A percentile compares a stretch with the other conserved stretches of the same genome.
Conservation (phyloP, 148 eudicot species). For the Vaccinium myrtillus region DNA sequence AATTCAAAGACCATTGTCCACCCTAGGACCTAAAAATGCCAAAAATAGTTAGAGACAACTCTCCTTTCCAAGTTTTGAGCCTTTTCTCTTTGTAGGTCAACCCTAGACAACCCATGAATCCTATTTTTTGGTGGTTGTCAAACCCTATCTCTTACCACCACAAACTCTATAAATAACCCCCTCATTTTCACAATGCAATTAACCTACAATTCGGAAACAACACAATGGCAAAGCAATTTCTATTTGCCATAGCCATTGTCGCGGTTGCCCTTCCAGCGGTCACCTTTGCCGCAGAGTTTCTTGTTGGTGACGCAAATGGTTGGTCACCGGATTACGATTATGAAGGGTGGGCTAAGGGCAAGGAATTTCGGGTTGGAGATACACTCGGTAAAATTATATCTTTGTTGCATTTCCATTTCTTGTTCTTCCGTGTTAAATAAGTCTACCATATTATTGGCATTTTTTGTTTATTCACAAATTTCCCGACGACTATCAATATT, state of each 20-base stretch:
- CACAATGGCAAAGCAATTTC: neutral
- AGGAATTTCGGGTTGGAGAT: neutral
- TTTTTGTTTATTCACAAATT: too few species aligned
- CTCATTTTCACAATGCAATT: neutral
- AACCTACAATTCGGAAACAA: neutral
- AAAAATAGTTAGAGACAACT: neutral
- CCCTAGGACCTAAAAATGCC: neutral
- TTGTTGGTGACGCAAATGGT: neutral
- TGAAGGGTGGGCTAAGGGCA: neutral
- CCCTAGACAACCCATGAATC: neutral
- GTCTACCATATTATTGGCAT: too few species aligned
- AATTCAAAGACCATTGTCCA: neutral
- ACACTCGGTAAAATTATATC: neutral
- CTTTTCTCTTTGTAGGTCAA: neutral
- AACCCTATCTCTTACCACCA: neutral
- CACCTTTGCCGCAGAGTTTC: neutral
- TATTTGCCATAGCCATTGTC: neutral
- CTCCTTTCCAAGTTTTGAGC: neutral
- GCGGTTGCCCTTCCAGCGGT: neutral
- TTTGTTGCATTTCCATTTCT: neutral
- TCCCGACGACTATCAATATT: too few species aligned
- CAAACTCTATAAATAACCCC: neutral
- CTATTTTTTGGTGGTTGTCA: neutral
- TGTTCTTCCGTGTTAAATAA: too few species aligned
- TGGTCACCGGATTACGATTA: neutral